Evolutionary conservation across 257 asterid genomes (phyloP), one percentile per base, ranked within the genome.

Genomic region (Rauvolfia tetraphylla): DNA sequence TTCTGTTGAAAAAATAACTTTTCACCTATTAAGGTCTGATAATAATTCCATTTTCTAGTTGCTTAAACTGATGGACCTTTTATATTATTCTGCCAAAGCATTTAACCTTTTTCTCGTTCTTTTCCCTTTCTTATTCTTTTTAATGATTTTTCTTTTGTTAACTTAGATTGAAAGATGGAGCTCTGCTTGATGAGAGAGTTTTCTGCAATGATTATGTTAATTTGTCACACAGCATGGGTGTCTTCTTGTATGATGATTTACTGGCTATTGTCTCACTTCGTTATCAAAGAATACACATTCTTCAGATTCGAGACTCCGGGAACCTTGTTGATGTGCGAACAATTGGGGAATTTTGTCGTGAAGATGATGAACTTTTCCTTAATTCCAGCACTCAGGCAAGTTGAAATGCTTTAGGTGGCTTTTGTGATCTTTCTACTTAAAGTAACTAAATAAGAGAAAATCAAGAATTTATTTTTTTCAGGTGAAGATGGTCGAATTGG

Each of bases 281-380:
- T 38, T 91, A 85, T 89, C 98, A 95, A 84, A 90, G 87, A 82
- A 93, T 95, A 82, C 98, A 95, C 88, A 87, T 95, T 85, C 91
- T 95, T 59, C 99, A 95, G 87, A 88, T 95, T 53, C 90, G 95
- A 81, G 99, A 95, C 74, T 93, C 98, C 49, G 99, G 99, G 41
- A 83, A 86, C 79, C 95, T 95, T 70, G 99, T 93, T 31, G 92
- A 93, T 68, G 89, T 93, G 73, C 87, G 96, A 73, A 86, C 89
- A 6, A 90, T 95, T 72, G 99, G 99, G 71, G 95, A 93, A 70
- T 91, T 91, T 81, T 95, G 97, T 83, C 89, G 84, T 73, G 99
- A 95, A 86, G 98, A 95, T 80, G 99, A 95, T 83, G 99, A 93
- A 83, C 96, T 95, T 72, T 95, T 93, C 82, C 93, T 91, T 77